These are phyloP conservation scores for Sextonia rubra DNA, from an alignment of 164 flowering plant species.

Conservation along the genomic window DNA sequence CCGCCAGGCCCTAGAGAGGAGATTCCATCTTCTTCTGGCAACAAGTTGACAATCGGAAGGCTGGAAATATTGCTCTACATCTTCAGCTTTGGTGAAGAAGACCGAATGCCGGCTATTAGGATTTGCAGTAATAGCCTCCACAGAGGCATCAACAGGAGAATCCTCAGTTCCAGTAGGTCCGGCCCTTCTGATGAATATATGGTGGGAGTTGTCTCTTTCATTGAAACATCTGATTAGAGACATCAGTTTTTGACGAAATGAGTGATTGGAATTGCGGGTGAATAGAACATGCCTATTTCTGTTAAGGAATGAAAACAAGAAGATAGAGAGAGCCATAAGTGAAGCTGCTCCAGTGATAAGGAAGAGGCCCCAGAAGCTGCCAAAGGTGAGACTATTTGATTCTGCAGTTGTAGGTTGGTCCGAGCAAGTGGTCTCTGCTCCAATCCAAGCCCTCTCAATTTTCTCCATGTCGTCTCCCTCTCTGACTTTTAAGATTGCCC, in stretches of 20 bases:
- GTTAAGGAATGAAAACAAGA: conserved; percentile 16
- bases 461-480: conserved; percentile 4
- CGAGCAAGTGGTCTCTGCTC: conserved; percentile 6
- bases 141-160: not conserved
- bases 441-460: conserved; percentile 24
- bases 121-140: not conserved
- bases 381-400: not conserved
- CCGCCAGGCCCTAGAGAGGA: not conserved
- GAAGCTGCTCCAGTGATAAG: conserved; percentile 35
- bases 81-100: not conserved
- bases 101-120: not conserved
- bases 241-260: conserved; percentile 14
- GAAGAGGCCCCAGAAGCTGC: conserved; percentile 33
- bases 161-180: not conserved
- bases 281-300: conserved; percentile 9
- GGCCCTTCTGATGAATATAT: conserved; percentile 11
- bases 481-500: conserved; percentile 30
- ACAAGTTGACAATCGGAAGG: not conserved
- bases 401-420: not conserved
- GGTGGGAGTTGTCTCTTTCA: conserved; percentile 15
- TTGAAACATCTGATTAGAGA: conserved; percentile 8
- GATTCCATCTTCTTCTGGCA: not conserved
- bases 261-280: not conserved
- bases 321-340: conserved; percentile 16
- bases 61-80: not conserved